These are phyloP conservation scores for Medicago ruthenica DNA, from an alignment of 306 rosid species.

Conservation along the genomic window DNA sequence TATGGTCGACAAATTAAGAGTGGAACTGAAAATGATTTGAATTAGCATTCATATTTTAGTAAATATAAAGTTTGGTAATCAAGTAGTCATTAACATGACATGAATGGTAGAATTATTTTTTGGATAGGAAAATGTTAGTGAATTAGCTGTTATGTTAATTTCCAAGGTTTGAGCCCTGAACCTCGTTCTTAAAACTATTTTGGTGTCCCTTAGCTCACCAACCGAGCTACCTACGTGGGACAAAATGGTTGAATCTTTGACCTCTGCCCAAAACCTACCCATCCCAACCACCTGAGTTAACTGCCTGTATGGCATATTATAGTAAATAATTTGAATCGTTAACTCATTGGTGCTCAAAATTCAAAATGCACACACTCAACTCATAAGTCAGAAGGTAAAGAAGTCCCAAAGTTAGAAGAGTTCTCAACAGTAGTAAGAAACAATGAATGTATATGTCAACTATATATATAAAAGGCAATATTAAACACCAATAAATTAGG, in stretches of 20 bases:
- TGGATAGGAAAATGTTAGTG: background rate
- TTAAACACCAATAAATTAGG: no score
- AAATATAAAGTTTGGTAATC: background rate
- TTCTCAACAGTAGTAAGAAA: no score
- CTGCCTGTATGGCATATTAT: background rate
- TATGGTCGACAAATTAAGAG: background rate
- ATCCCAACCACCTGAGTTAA: background rate
- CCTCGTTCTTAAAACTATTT: background rate
- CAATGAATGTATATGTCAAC: no score
- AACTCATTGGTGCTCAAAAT: no score
- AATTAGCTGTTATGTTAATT: background rate
- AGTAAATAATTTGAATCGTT: no score
- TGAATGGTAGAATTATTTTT: background rate
- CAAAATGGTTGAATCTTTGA: slow-evolving; percentile 3
- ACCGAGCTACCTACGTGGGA: no score
- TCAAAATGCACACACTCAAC: no score
- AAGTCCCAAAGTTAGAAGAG: no score
- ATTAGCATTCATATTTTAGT: background rate
- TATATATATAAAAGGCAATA: no score
- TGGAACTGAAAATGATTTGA: background rate
- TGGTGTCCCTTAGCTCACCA: background rate
- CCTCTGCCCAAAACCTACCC: background rate
- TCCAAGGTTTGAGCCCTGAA: background rate
- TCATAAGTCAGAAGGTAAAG: no score
- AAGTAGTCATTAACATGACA: background rate